Conservation (phyloP, 257 asterid genomes). For the Jacaranda copaia region DNA sequence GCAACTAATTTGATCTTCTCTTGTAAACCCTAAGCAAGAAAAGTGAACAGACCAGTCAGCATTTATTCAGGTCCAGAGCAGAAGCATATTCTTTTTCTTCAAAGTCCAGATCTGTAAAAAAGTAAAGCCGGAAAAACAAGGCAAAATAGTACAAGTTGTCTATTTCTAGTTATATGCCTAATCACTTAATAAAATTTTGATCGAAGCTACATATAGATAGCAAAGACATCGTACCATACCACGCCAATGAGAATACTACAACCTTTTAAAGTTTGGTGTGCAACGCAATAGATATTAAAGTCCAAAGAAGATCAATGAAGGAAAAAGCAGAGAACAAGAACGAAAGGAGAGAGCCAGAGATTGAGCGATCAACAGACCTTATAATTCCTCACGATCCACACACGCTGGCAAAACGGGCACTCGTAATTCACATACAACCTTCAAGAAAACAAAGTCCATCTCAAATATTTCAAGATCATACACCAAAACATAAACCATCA, state of each 20-base stretch:
- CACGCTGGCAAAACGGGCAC: constrained; percentile 53
- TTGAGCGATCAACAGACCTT: constrained; percentile 36
- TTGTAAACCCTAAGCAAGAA: constrained; percentile 54
- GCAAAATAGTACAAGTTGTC: background rate
- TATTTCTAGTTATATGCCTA: background rate
- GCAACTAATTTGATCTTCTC: constrained; percentile 60
- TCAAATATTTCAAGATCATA: background rate
- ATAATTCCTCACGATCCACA: constrained; percentile 47
- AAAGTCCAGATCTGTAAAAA: background rate
- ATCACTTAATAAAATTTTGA: no score
- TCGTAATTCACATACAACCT: constrained; percentile 49
- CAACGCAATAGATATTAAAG: background rate
- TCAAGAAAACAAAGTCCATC: constrained; percentile 23
- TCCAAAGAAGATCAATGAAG: background rate
- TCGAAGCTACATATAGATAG: no score
- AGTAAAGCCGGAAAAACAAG: background rate
- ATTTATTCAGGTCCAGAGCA: background rate
- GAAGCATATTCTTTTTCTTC: background rate
- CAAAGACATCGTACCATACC: no score
- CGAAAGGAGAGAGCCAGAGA: background rate
- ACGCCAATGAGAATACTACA: background rate
- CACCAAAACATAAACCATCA: background rate
- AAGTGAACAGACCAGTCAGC: background rate
- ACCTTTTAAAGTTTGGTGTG: background rate
- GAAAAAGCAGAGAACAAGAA: background rate